phyloP scores from a whole-genome alignment of 352 stramenopile genomes.

The Phytophthora kernoviae region DNA sequence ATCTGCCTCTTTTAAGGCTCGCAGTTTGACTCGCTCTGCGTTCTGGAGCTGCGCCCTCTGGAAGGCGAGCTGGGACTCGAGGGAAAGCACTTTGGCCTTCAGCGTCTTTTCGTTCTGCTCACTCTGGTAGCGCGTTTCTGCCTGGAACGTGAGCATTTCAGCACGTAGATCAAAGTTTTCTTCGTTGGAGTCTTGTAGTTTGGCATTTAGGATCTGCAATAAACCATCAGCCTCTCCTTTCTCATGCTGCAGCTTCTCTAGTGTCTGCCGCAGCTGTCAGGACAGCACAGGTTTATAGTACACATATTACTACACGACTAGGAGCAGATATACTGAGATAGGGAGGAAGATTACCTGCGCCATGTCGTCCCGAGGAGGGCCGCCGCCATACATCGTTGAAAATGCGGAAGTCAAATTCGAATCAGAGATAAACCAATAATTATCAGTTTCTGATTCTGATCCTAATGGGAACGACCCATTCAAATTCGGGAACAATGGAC shows the following conservation, averaged over 20 bases:
- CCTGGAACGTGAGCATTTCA: constrained; percentile 55
- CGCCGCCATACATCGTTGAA: no score
- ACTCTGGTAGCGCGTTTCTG: constrained; percentile 50
- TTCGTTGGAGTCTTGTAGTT: constrained; percentile 54
- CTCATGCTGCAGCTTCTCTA: constrained; percentile 53
- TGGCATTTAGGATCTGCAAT: constrained; percentile 52
- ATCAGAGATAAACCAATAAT: no score
- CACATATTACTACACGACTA: no score
- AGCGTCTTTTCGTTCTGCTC: constrained; percentile 49
- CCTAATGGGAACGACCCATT: not conserved
- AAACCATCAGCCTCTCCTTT: constrained; percentile 60
- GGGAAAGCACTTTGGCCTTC: constrained; percentile 44
- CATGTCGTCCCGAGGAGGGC: no score
- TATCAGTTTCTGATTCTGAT: no score
- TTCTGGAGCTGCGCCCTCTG: constrained; percentile 57
- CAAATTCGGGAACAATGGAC: constrained; percentile 20
- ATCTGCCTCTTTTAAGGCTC: constrained; percentile 52
- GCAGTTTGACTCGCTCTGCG: constrained; percentile 59
- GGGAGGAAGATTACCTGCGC: no score
- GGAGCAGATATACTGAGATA: no score
- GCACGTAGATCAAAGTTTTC: constrained; percentile 71
- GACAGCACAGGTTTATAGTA: no score
- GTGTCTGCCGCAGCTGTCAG: constrained; percentile 30
- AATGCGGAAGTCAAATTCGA: constrained; percentile 2
- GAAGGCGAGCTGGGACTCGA: constrained; percentile 68